Base-by-base conservation (phyloP, 371 early-diverging fungal genomes). In the Racocetra persica region DNA sequence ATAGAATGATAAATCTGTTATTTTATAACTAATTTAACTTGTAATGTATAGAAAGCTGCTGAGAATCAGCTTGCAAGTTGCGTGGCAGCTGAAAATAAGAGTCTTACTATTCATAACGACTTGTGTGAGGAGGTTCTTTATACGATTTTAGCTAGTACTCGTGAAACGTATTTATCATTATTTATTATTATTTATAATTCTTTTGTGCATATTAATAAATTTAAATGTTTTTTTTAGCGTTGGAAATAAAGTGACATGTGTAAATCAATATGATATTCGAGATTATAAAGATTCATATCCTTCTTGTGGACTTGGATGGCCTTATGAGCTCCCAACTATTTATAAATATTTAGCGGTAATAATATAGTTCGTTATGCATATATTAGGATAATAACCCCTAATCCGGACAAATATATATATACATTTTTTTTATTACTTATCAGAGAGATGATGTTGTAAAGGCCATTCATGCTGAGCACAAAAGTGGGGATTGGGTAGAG, bases 261-360 rank as follows among this genome's bases (percentile, higher is more conserved):
- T 94, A 38, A 96, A 96, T 82, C 89, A 91, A 84, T 96, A 95
- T 81, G 96, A 96, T 82, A 92, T 94, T 49, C 91, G 96, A 49
- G 67, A 92, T 13, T 83, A 84, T 41, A 24, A 52, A 1, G 94
- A 95, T 62, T 84, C 82, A 6, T 88, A 81, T 65, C 92, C 92
- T 2, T 85, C 85, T 0, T 96, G 96, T 81, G 96, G 96, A 10
- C 81, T 91, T 69, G 74, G 80, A 0, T 96, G 96, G 96, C 96
- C 96, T 1, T 83, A 90, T 67, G 92, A 92, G 74, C 82, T 95
- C 54, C 78, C 82, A 0, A 87, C 89, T 20, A 91, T 94, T 75
- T 89, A 85, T 18, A 62, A 63, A 2, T 96, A 95, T 80, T 83
- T 96, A 69, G 81, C 86, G 51, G 92, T 91, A 88, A 84, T 83